Conservation (phyloP, 2,329 filamentous ascomycete species). For the Polychaeton citri region DNA sequence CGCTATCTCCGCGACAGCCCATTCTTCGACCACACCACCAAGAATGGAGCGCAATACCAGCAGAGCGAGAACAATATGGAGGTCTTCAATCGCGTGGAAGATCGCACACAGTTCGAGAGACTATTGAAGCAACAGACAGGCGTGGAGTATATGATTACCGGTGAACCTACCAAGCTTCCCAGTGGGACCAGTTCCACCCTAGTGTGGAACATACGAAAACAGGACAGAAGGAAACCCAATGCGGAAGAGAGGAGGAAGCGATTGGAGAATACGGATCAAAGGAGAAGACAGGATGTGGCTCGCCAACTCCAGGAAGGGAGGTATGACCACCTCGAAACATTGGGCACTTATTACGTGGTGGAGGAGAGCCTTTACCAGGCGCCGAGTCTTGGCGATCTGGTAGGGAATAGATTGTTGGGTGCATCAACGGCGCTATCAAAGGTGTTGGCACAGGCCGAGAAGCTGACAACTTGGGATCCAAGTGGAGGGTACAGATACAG, state of each 20-base stretch:
- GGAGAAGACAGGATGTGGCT: slow-evolving; percentile 22
- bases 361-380: slow-evolving; percentile 49
- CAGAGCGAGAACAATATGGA: slow-evolving; percentile 38
- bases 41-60: slow-evolving; percentile 43
- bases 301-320: slow-evolving; percentile 29
- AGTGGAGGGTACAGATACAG: slow-evolving; percentile 47
- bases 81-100: slow-evolving; percentile 37
- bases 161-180: slow-evolving; percentile 38
- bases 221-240: slow-evolving; percentile 32
- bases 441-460: slow-evolving; percentile 39
- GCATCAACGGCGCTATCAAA: slow-evolving; percentile 43
- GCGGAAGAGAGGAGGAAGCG: slow-evolving; percentile 26
- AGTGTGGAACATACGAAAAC: slow-evolving; percentile 49
- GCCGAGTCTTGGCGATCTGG: slow-evolving; percentile 44
- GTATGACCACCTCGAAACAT: slow-evolving; percentile 29
- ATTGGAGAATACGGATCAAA: slow-evolving; percentile 3
- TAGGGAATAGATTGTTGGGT: slow-evolving; percentile 40
- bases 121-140: slow-evolving; percentile 42
- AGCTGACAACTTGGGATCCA: slow-evolving; percentile 44
- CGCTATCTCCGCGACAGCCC: slow-evolving; percentile 50
- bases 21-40: slow-evolving; percentile 49
- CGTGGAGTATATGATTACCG: slow-evolving; percentile 45
- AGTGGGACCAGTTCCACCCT: slow-evolving; percentile 20
- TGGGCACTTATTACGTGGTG: slow-evolving; percentile 49
- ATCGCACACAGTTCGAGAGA: slow-evolving; percentile 43